Base-by-base conservation (phyloP, 2,329 filamentous ascomycete species). In the Samsoniella hepiali region DNA sequence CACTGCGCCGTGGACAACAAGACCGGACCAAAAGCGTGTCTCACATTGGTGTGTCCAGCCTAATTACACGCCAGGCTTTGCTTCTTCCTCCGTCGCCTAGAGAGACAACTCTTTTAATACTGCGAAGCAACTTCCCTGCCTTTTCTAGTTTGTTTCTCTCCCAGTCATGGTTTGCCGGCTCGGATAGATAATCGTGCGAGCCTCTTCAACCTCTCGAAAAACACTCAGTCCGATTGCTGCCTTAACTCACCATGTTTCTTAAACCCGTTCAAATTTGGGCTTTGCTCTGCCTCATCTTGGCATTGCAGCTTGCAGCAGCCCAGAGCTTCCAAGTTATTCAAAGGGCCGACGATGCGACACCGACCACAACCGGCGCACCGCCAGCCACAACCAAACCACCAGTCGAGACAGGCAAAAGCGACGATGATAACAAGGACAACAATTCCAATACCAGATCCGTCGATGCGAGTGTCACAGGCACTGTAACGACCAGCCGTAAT, bases 261-360 rank as follows among this genome's bases (percentile, higher is more conserved):
- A 74, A 68, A 63, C 70, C 74, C 65, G 64, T 68, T 62, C 72
- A 72, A 55, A 62, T 77, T 50, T 77, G 73, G 73, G 73, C 73
- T 42, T 66, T 81, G 51, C 67, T 82, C 63, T 77, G 75, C 67
- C 68, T 81, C 29, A 57, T 75, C 4, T 55, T 81, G 49, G 70
- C 72, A 49, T 68, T 79, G 31, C 76, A 81, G 50, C 65, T 75
- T 54, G 75, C 72, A 27, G 68, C 70, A 29, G 76, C 76, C 11
- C 73, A 75, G 49, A 72, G 68, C 63, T 68, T 75, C 36, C 69
- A 69, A 8, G 67, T 74, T 44, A 61, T 72, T 27, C 69, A 68
- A 65, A 75, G 78, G 63, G 75, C 78, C 55, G 70, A 65, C 22
- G 58, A 53, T 22, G 53, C 65, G 8, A 44, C 59, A 15, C 53